Percentiles rank a stretch among this genome's conserved stretches.
These are phyloP conservation scores for Akanthomyces uredinophilus DNA, from an alignment of 2,329 filamentous ascomycete genomes.

Conservation along the genomic window DNA sequence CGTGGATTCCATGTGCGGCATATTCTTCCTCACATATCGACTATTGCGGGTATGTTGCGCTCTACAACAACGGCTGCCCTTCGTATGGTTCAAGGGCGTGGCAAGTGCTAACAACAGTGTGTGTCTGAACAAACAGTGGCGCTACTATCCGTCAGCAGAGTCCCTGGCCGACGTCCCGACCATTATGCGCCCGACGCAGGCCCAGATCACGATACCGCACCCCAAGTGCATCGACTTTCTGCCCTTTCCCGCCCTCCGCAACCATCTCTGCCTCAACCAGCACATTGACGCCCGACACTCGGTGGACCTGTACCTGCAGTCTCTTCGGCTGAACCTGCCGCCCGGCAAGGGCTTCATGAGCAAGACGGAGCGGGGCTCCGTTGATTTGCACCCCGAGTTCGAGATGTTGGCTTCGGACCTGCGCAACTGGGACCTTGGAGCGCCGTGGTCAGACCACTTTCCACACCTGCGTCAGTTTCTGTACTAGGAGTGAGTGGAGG, in stretches of 20 bases:
- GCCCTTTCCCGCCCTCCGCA: constrained; percentile 17
- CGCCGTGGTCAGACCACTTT: constrained; percentile 22
- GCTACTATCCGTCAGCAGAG: constrained; percentile 10
- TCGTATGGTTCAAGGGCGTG: too few relatives aligned
- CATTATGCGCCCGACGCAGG: constrained; percentile 16
- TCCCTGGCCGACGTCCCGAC: constrained; percentile 13
- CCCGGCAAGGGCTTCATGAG: constrained; percentile 17
- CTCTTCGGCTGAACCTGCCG: constrained; percentile 17
- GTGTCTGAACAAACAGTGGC: constrained; percentile 16
- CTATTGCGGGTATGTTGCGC: constrained; percentile 21
- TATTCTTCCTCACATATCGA: constrained; percentile 23
- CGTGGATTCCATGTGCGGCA: constrained; percentile 22
- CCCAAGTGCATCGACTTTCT: constrained; percentile 17
- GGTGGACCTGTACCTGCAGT: constrained; percentile 16
- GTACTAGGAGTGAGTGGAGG: neutral
- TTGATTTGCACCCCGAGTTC: constrained; percentile 22
- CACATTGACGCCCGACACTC: constrained; percentile 13
- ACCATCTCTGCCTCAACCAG: constrained; percentile 16
- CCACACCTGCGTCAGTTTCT: constrained; percentile 17
- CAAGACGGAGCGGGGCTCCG: constrained; percentile 13
- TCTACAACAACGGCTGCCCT: too few relatives aligned
- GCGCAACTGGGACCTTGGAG: constrained; percentile 20
- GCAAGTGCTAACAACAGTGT: neutral
- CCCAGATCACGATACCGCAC: constrained; percentile 13
- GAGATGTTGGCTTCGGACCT: constrained; percentile 21